A percentile compares a stretch with the other conserved stretches of the same genome.
phyloP scores from a whole-genome alignment of 202 grass and related monocot genomes.

The Musa balbisiana region DNA sequence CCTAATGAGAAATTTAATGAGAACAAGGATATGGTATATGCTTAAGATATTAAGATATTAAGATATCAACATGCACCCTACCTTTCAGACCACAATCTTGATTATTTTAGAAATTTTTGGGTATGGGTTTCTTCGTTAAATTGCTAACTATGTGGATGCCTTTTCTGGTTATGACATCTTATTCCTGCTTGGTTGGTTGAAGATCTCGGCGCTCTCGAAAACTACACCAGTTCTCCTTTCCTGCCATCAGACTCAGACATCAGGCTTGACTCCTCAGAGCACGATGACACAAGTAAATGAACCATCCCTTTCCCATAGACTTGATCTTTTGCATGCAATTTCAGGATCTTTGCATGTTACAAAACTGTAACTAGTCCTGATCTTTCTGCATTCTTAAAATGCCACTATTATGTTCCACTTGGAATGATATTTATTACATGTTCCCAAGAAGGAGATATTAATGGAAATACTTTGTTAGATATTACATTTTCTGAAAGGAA shows the following conservation, averaged over 20 bases:
- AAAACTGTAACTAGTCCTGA: neutral
- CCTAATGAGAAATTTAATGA: too few species aligned
- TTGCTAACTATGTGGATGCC: too few species aligned
- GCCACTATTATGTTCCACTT: neutral
- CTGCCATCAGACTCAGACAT: slow-evolving; percentile 85
- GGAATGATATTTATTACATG: too few species aligned
- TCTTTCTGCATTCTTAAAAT: slow-evolving; percentile 7
- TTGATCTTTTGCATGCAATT: slow-evolving; percentile 1
- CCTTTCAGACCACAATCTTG: too few species aligned
- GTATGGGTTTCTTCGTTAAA: too few species aligned
- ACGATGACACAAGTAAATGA: slow-evolving; percentile 77
- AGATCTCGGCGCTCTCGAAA: slow-evolving; percentile 80
- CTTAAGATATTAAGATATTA: too few species aligned
- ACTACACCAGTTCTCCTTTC: slow-evolving; percentile 80
- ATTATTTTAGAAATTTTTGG: too few species aligned
- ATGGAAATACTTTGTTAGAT: too few species aligned
- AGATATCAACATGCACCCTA: too few species aligned
- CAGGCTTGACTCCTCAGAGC: slow-evolving; percentile 82
- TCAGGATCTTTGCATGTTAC: neutral
- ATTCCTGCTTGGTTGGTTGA: slow-evolving; percentile 10
- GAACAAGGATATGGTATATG: too few species aligned
- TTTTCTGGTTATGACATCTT: neutral
- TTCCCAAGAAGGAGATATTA: too few species aligned
- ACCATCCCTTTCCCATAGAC: neutral
- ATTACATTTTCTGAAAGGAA: too few species aligned